phyloP scores from a whole-genome alignment of 306 rosid genomes.

The Neltuma alba region DNA sequence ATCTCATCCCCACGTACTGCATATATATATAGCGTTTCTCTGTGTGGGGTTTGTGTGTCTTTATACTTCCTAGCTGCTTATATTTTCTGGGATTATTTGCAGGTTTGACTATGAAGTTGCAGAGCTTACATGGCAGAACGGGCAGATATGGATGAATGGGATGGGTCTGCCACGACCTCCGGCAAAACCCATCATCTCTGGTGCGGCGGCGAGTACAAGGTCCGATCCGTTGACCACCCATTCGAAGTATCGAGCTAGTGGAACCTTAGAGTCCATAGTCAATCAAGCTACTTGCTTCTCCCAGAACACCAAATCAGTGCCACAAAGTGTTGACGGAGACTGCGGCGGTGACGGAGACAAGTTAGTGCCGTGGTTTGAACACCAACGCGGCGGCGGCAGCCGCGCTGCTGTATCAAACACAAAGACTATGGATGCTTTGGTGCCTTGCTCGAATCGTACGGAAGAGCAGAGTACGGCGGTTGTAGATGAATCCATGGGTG shows the following conservation, averaged over 20 bases:
- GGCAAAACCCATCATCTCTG: conserved; percentile 10
- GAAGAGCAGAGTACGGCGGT: conserved; percentile 33
- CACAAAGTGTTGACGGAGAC: background rate
- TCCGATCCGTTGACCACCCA: background rate
- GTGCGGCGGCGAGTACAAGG: background rate
- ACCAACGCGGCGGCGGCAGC: background rate
- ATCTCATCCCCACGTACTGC: conserved; percentile 54
- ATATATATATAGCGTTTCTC: background rate
- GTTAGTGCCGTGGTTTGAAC: conserved; percentile 55
- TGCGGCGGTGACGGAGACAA: background rate
- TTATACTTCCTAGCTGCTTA: background rate
- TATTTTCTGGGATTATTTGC: conserved; percentile 3
- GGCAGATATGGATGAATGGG: conserved; percentile 82
- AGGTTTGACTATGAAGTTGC: conserved; percentile 85
- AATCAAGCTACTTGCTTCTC: conserved; percentile 68
- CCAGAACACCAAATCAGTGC: conserved; percentile 29
- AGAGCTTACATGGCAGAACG: conserved; percentile 94
- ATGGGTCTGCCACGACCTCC: conserved; percentile 64
- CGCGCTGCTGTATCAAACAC: conserved; percentile 31
- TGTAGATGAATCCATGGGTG: conserved; percentile 25
- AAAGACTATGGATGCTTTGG: conserved; percentile 68
- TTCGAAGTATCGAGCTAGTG: conserved; percentile 47
- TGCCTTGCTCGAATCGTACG: conserved; percentile 59
- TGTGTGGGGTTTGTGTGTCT: background rate
- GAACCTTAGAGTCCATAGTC: conserved; percentile 88